Conservation (phyloP, 352 stramenopile genomes). For the Pythium scleroteichum region DNA sequence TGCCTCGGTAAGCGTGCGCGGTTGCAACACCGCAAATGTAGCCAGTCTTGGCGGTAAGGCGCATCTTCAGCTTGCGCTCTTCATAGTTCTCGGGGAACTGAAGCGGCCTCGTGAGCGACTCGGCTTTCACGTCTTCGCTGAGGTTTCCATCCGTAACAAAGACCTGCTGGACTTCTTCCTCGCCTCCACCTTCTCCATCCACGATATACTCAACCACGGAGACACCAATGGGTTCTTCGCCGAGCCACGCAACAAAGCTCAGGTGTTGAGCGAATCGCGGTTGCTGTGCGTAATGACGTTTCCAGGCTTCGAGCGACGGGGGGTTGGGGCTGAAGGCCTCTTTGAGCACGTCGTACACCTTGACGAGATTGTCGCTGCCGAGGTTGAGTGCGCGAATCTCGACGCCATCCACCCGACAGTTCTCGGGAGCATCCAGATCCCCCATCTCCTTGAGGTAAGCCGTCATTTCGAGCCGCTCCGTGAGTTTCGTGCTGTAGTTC, state of each 20-base stretch:
- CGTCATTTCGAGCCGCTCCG: slow-evolving; percentile 14
- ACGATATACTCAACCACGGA: slow-evolving; percentile 13
- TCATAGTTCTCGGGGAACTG: slow-evolving; percentile 4
- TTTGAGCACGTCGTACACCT: slow-evolving; percentile 26
- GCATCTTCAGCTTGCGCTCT: slow-evolving; percentile 6
- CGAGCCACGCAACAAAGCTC: slow-evolving; percentile 21
- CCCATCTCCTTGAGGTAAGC: slow-evolving; percentile 1
- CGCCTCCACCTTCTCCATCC: slow-evolving; percentile 22
- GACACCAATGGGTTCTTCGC: not conserved
- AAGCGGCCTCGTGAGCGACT: not conserved
- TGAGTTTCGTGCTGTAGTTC: slow-evolving; percentile 4
- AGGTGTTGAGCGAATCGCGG: slow-evolving; percentile 26
- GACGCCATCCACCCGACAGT: slow-evolving; percentile 1
- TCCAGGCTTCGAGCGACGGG: slow-evolving; percentile 30
- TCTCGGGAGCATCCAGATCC: not conserved
- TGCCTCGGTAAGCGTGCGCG: not conserved
- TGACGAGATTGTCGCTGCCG: slow-evolving; percentile 5
- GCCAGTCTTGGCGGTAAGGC: slow-evolving; percentile 1
- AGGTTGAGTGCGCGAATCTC: slow-evolving; percentile 17
- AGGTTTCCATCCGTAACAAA: not conserved
- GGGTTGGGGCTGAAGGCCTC: slow-evolving; percentile 16
- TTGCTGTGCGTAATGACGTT: slow-evolving; percentile 26
- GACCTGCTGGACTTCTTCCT: slow-evolving; percentile 3
- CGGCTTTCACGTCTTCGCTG: not conserved
- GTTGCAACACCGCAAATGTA: slow-evolving; percentile 23